These are phyloP conservation scores for Apium graveolens DNA, from an alignment of 129 eudicot species.

Conservation along the genomic window DNA sequence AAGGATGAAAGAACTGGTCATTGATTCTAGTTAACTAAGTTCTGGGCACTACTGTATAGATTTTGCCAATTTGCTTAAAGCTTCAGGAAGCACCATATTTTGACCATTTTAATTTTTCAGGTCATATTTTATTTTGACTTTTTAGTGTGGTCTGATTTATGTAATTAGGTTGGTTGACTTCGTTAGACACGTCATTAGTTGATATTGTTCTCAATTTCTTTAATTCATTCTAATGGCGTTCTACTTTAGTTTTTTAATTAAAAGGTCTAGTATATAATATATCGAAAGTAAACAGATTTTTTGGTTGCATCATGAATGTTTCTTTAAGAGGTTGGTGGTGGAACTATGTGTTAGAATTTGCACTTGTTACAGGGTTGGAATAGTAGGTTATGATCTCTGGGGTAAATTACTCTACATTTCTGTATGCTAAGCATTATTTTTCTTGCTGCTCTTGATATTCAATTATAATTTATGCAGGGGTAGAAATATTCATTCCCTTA, in stretches of 20 bases:
- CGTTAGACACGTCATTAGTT: no score
- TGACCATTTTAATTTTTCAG: neutral
- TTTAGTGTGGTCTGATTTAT: neutral
- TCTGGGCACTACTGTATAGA: neutral
- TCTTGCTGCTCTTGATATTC: no score
- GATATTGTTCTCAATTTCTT: no score
- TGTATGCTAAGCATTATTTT: no score
- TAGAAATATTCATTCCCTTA: no score
- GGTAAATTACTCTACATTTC: no score
- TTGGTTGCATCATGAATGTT: no score
- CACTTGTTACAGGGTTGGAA: neutral
- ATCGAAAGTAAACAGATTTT: neutral
- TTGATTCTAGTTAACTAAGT: neutral
- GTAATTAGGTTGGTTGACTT: neutral
- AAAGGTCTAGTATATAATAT: neutral
- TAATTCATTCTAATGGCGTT: no score
- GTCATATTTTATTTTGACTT: neutral
- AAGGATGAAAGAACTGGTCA: neutral
- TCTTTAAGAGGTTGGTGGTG: no score
- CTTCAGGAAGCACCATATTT: neutral
- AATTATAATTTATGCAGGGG: neutral
- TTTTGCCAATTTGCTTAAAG: neutral
- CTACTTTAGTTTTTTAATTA: neutral
- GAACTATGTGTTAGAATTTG: neutral
- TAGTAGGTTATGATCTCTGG: neutral